A percentile compares a stretch with the other conserved stretches of the same genome.
These are phyloP conservation scores for Starmera dryadoides DNA, from an alignment of 805 yeast genomes.

Conservation along the genomic window DNA sequence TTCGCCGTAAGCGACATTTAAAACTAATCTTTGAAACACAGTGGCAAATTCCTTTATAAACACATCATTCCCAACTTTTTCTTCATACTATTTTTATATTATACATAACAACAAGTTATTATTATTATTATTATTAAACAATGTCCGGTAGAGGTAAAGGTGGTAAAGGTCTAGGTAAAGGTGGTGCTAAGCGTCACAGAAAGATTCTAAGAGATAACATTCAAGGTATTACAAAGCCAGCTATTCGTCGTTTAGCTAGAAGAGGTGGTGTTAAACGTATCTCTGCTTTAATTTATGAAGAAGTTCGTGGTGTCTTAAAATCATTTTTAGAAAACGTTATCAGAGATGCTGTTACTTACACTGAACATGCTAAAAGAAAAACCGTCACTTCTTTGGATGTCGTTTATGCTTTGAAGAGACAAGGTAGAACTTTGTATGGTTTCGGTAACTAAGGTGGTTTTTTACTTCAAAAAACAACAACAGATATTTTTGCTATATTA, in stretches of 20 bases:
- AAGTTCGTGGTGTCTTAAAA: slow-evolving; percentile 95
- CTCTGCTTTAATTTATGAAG: slow-evolving; percentile 97
- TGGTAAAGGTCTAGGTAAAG: slow-evolving; percentile 99
- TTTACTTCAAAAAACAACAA: no score
- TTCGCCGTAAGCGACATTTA: no score
- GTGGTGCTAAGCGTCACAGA: slow-evolving; percentile 99
- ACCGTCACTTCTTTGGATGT: slow-evolving; percentile 98
- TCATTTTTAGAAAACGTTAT: slow-evolving; percentile 94
- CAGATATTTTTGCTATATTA: no score
- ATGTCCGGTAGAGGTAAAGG: slow-evolving; percentile 99
- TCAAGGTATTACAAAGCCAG: slow-evolving; percentile 99
- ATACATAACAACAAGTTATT: no score
- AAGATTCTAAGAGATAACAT: slow-evolving; percentile 99
- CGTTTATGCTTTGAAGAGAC: slow-evolving; percentile 99
- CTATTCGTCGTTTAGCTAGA: slow-evolving; percentile 99
- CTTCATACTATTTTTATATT: no score
- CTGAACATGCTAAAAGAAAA: slow-evolving; percentile 99
- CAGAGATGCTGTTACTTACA: slow-evolving; percentile 98
- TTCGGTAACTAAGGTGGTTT: slow-evolving; percentile 94
- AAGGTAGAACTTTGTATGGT: slow-evolving; percentile 99
- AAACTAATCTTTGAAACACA: no score
- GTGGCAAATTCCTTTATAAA: no score
- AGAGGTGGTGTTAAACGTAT: slow-evolving; percentile 99
- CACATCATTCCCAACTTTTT: no score
- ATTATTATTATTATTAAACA: slow-evolving; percentile 18